Conservation (phyloP, 768 basidiomycete species). For the Lactarius sp. region DNA sequence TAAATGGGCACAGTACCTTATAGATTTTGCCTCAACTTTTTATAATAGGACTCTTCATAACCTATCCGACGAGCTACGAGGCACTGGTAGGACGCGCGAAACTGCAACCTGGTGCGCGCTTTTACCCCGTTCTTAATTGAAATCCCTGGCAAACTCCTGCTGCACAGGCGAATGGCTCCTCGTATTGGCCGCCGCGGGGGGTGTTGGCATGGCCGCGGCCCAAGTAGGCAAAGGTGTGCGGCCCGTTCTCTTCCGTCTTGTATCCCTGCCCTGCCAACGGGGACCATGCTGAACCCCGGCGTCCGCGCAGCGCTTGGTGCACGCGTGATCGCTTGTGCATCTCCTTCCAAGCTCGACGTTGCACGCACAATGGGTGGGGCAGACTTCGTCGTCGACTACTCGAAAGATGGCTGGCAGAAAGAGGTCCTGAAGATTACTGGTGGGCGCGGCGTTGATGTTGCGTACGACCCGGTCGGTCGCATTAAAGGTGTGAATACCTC, state of each 20-base stretch:
- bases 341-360: slow-evolving; percentile 72
- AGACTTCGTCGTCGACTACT: slow-evolving; percentile 80
- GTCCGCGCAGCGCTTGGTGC: slow-evolving; percentile 67
- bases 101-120: slow-evolving; percentile 58
- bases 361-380: slow-evolving; percentile 74
- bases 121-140: background rate
- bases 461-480: slow-evolving; percentile 83
- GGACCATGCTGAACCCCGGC: background rate
- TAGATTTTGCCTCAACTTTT: background rate
- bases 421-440: slow-evolving; percentile 78
- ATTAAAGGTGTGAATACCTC: slow-evolving; percentile 48
- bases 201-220: slow-evolving; percentile 87
- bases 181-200: slow-evolving; percentile 93
- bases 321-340: slow-evolving; percentile 91
- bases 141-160: background rate
- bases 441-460: slow-evolving; percentile 81
- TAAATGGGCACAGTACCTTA: background rate
- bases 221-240: slow-evolving; percentile 84
- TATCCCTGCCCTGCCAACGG: background rate
- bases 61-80: slow-evolving; percentile 92
- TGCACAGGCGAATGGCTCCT: slow-evolving; percentile 83
- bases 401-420: slow-evolving; percentile 78
- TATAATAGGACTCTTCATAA: slow-evolving; percentile 65
- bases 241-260: background rate
- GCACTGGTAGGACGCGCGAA: slow-evolving; percentile 82